Percentiles rank a stretch among this genome's conserved stretches.
Conservation (phyloP, 1,139 yeast genomes). For the Saccharomyces hybrid region DNA sequence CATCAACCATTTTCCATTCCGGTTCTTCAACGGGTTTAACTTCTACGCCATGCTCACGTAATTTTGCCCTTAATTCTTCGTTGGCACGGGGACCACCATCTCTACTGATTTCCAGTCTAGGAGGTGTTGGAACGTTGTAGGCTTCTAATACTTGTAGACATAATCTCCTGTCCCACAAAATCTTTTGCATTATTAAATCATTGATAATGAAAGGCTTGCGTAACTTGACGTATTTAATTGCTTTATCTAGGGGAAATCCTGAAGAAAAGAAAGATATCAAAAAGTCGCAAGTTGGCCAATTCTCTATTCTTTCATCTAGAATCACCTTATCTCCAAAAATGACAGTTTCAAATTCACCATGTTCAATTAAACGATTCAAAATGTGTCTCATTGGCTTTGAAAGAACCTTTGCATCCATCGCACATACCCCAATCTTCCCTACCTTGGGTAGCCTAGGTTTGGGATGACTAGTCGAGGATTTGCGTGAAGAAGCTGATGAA, state of each 20-base stretch:
- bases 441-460: constrained; percentile 57
- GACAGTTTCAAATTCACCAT: constrained; percentile 93
- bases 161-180: constrained; percentile 91
- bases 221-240: constrained; percentile 80
- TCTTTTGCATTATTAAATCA: constrained; percentile 84
- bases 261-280: constrained; percentile 87
- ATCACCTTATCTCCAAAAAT: constrained; percentile 97
- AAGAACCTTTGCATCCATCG: constrained; percentile 95
- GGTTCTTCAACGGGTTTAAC: constrained; percentile 54
- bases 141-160: constrained; percentile 78
- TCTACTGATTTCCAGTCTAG: constrained; percentile 77
- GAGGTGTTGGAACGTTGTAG: constrained; percentile 82
- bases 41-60: constrained; percentile 54
- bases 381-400: constrained; percentile 94
- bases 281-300: constrained; percentile 98
- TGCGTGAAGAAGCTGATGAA: constrained; percentile 29
- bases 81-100: constrained; percentile 95
- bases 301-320: constrained; percentile 84
- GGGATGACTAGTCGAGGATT: constrained; percentile 24
- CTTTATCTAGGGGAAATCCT: constrained; percentile 95
- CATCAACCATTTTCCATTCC: constrained; percentile 78
- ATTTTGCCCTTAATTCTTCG: constrained; percentile 47
- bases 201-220: constrained; percentile 87
- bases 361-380: constrained; percentile 76
- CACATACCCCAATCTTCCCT: constrained; percentile 97